phyloP scores from a whole-genome alignment of 257 asterid genomes.

The Thymus quinquecostatus region DNA sequence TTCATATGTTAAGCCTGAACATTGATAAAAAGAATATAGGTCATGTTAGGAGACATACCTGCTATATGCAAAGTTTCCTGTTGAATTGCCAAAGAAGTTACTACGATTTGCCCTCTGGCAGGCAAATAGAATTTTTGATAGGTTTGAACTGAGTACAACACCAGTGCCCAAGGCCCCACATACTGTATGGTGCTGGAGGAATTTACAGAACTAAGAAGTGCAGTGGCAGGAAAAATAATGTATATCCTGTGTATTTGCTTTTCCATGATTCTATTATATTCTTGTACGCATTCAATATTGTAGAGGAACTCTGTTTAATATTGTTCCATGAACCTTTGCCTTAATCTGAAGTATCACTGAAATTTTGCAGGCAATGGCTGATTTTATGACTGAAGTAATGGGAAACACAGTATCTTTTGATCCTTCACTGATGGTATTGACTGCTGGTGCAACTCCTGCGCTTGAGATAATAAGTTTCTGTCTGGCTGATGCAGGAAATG shows the following conservation, averaged over 20 bases:
- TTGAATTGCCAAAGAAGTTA: too few species aligned
- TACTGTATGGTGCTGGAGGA: too few species aligned
- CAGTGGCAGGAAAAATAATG: background rate
- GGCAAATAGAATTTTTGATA: too few species aligned
- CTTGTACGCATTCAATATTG: background rate
- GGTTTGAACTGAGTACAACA: too few species aligned
- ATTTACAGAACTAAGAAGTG: too few species aligned
- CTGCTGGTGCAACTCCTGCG: constrained; percentile 93
- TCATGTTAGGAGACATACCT: too few species aligned
- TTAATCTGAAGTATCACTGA: constrained; percentile 19
- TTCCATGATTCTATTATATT: constrained; percentile 21
- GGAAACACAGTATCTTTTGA: constrained; percentile 68
- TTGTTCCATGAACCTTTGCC: constrained; percentile 6
- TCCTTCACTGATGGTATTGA: constrained; percentile 68
- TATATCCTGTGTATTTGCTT: background rate
- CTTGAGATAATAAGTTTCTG: constrained; percentile 86
- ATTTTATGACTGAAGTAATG: constrained; percentile 84
- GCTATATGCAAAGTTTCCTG: too few species aligned
- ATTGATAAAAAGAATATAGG: too few species aligned
- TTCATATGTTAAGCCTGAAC: too few species aligned
- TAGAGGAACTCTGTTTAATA: background rate
- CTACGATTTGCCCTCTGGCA: too few species aligned
- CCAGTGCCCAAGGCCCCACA: too few species aligned
- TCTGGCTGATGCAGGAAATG: constrained; percentile 93
- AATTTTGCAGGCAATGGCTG: constrained; percentile 79